phyloP scores from a whole-genome alignment of 768 basidiomycete genomes.

The Mycena pura region DNA sequence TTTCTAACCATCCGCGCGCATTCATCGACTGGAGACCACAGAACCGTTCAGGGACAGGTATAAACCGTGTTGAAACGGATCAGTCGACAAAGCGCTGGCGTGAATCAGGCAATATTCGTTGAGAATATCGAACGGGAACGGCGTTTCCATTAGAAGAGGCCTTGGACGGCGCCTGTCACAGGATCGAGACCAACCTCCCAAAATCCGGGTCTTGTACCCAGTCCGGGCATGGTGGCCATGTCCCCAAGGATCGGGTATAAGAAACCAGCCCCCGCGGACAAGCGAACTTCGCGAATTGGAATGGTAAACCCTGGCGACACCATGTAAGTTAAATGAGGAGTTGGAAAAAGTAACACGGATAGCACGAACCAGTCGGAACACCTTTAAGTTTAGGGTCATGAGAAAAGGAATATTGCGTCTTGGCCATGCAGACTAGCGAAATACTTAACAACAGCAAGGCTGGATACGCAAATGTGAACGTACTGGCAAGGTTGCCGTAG shows the following conservation, averaged over 20 bases:
- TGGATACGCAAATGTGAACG: slow-evolving; percentile 34
- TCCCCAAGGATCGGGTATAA: slow-evolving; percentile 94
- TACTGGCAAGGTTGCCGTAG: slow-evolving; percentile 78
- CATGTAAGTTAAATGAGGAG: not conserved
- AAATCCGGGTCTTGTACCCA: slow-evolving; percentile 92
- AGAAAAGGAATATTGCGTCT: slow-evolving; percentile 98
- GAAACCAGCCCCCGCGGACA: slow-evolving; percentile 95
- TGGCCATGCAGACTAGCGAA: slow-evolving; percentile 88
- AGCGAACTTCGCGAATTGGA: slow-evolving; percentile 85
- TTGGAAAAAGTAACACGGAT: not conserved
- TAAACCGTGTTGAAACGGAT: slow-evolving; percentile 28
- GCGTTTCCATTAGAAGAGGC: slow-evolving; percentile 69
- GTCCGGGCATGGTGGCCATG: slow-evolving; percentile 98
- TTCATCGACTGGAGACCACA: slow-evolving; percentile 12
- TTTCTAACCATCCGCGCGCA: not conserved
- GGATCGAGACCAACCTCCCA: slow-evolving; percentile 89
- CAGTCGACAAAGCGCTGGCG: slow-evolving; percentile 19
- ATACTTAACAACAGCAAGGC: slow-evolving; percentile 12
- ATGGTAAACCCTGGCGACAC: slow-evolving; percentile 78
- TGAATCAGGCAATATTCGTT: slow-evolving; percentile 29
- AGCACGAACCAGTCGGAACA: slow-evolving; percentile 72
- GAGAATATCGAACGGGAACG: slow-evolving; percentile 25
- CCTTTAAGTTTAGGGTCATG: slow-evolving; percentile 92
- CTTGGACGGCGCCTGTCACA: slow-evolving; percentile 81
- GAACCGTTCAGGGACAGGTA: slow-evolving; percentile 22